A percentile compares a stretch with the other conserved stretches of the same genome.
Evolutionary conservation across 345 rosid genomes (phyloP).

Genomic region (Anastatica hierochuntica): DNA sequence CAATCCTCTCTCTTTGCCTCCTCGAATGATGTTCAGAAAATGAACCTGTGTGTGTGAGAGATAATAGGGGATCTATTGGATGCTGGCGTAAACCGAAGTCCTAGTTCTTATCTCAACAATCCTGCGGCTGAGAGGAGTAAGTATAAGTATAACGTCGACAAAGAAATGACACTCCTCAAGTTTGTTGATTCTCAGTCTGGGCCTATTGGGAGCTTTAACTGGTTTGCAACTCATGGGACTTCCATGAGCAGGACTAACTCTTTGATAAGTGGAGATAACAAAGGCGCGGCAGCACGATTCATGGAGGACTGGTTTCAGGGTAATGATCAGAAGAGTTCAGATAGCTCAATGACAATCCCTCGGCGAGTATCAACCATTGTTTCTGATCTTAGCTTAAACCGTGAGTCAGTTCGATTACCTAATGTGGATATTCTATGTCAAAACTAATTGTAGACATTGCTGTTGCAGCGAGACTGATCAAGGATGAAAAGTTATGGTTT

Average conservation of each 20-base stretch:
- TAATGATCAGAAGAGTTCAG: slow-evolving; percentile 45
- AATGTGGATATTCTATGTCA: neutral
- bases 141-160: slow-evolving; percentile 83
- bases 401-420: slow-evolving; percentile 28
- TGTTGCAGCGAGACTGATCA: slow-evolving; percentile 6
- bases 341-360: slow-evolving; percentile 33
- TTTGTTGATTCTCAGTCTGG: slow-evolving; percentile 83
- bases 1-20: too few species aligned
- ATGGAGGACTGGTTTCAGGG: slow-evolving; percentile 99
- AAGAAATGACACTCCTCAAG: slow-evolving; percentile 90
- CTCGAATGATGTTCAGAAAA: too few species aligned
- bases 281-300: slow-evolving; percentile 95
- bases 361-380: slow-evolving; percentile 50
- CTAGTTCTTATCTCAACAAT: slow-evolving; percentile 93
- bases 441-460: too few species aligned
- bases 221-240: slow-evolving; percentile 99
- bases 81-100: slow-evolving; percentile 91
- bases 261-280: slow-evolving; percentile 94
- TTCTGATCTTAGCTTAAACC: slow-evolving; percentile 31
- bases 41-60: slow-evolving; percentile 3
- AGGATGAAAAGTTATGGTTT: neutral
- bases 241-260: slow-evolving; percentile 97
- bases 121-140: slow-evolving; percentile 63
- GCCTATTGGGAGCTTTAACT: slow-evolving; percentile 90
- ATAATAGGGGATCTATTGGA: slow-evolving; percentile 69